Conservation (phyloP, 176 grass and related monocot genomes). For the Aegilops umbellulata region DNA sequence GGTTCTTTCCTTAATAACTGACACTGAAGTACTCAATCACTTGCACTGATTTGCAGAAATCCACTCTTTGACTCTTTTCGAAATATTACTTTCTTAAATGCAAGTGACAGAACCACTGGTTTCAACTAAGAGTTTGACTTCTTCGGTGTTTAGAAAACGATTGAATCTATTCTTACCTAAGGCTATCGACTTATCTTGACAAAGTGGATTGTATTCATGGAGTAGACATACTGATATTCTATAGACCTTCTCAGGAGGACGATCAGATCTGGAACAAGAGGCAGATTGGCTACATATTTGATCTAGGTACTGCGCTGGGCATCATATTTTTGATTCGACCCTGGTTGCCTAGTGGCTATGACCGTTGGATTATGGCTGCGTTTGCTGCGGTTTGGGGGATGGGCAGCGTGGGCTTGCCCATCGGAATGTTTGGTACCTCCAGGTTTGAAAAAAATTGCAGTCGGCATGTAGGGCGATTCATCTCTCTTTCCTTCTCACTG, state of each 20-base stretch:
- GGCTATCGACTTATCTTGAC: no score
- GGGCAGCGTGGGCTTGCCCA: background rate
- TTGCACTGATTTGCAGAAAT: no score
- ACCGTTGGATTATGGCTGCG: background rate
- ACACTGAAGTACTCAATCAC: no score
- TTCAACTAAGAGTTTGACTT: no score
- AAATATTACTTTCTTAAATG: no score
- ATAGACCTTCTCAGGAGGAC: background rate
- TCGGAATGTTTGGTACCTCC: background rate
- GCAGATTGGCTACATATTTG: background rate
- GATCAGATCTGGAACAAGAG: background rate
- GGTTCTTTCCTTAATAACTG: no score
- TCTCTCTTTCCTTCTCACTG: background rate
- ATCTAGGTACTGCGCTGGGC: background rate
- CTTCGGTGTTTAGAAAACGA: no score
- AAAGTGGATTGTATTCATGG: no score
- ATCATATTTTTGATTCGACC: background rate
- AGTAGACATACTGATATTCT: no score
- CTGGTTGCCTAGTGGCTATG: background rate
- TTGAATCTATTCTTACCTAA: no score
- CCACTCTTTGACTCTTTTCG: no score
- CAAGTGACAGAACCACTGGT: no score
- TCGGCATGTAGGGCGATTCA: background rate
- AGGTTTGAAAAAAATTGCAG: background rate
- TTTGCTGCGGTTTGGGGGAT: background rate